Conservation (phyloP, 495 filamentous ascomycete genomes). For the Emericellopsis terricola region DNA sequence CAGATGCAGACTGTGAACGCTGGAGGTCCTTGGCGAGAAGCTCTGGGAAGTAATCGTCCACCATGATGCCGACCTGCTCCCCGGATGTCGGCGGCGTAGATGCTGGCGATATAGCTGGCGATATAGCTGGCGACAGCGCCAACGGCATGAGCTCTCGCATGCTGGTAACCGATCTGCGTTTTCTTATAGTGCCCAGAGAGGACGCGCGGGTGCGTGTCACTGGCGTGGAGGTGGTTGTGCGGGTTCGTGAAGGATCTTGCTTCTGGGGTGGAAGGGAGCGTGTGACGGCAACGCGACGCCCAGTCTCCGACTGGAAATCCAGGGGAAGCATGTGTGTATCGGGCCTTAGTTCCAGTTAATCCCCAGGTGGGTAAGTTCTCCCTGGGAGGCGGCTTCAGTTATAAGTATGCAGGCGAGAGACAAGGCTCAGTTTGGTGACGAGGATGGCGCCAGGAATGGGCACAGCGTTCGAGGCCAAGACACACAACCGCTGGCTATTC, state of each 20-base stretch:
- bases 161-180: conserved; percentile 6
- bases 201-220: not conserved
- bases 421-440: too few relatives aligned
- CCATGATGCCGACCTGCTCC: not conserved
- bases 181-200: too few relatives aligned
- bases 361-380: not conserved
- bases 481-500: too few relatives aligned
- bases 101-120: conserved; percentile 1
- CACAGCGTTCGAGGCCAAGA: too few relatives aligned
- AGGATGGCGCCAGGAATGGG: too few relatives aligned
- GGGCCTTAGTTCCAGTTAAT: not conserved
- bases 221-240: not conserved
- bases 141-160: conserved; percentile 9
- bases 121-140: conserved; percentile 1
- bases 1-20: conserved; percentile 16
- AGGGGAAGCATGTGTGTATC: not conserved
- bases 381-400: not conserved
- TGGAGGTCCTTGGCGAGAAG: conserved; percentile 23
- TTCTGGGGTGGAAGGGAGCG: not conserved
- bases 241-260: not conserved
- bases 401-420: not conserved
- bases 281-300: not conserved
- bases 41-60: conserved; percentile 24
- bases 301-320: not conserved
- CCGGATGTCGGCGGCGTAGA: not conserved